Base-by-base conservation (phyloP, 2,329 filamentous ascomycete genomes). In the Cytospora piceicola region DNA sequence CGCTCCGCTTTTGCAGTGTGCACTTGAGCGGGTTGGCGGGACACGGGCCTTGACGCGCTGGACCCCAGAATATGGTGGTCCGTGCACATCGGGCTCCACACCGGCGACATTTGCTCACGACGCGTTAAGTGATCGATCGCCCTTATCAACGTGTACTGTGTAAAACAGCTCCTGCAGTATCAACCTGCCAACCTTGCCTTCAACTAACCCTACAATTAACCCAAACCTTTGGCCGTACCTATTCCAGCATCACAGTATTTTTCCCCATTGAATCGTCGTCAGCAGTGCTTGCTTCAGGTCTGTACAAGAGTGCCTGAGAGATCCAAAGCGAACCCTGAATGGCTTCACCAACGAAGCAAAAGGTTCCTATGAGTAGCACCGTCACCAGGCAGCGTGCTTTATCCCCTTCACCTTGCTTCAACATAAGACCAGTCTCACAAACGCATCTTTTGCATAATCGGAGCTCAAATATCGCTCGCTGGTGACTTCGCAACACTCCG, bases 21-120 rank as follows among this genome's bases (percentile, higher is more conserved):
- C 36, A 62, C 34, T 39, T 29, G 54, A 36, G 32, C 55, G 52
- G 32, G 51, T 29, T 42, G 29, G 32, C 55, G 52, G 32, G 51
- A 53, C 17, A 46, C 39, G 39, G 20, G 39, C 39, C 20, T n/a
- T 42, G 39, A 42, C 39, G 39, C 39, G 39, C 39, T 42, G 39
- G 32, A 42, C 39, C 39, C 39, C 39, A 42, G 6, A 20, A 5
- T 5, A 15, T 42, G 15, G 11, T 42, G 39, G 39, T 42, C 39
- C 39, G 39, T 42, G 39, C 39, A 36, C 6, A 11, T 39, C 14
- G 2, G 12, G 36, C 12, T 14, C 15, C 36, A 39, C 14, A 17
- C n/a, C 17, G 20, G 32, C 8, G 27, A 36, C 34, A 12, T 36
- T 15, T 39, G 20, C 39, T 42, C 39, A 42, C 39, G 17, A 42